Percentiles rank a stretch among this genome's conserved stretches.
Conservation (phyloP, 768 basidiomycete genomes). For the Porphyrellus cyaneotinctus region DNA sequence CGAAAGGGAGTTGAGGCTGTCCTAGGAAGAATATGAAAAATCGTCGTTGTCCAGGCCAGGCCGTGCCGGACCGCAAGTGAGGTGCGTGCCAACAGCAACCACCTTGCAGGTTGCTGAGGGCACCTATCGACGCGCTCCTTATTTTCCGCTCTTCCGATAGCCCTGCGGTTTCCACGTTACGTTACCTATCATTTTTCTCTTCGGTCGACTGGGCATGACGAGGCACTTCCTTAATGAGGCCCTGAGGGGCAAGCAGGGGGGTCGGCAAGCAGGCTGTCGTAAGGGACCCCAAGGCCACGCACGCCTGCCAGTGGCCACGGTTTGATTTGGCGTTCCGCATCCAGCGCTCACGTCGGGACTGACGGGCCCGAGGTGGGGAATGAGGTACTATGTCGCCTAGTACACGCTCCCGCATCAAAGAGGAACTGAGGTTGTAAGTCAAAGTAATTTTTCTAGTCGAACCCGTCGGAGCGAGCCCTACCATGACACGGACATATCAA, state of each 20-base stretch:
- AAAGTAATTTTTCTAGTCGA: not conserved
- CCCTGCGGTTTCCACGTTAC: conserved; percentile 24
- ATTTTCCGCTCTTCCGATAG: conserved; percentile 20
- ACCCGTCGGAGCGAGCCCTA: not conserved
- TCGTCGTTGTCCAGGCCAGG: conserved; percentile 1
- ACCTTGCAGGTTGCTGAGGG: conserved; percentile 8
- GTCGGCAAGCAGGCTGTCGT: conserved; percentile 22
- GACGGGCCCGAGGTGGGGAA: not conserved
- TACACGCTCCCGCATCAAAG: not conserved
- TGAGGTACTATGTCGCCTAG: not conserved
- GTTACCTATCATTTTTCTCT: conserved; percentile 16
- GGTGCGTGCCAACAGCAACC: conserved; percentile 14
- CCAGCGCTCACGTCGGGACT: not conserved
- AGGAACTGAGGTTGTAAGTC: not conserved
- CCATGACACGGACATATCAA: not conserved
- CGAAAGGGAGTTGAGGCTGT: conserved; percentile 16
- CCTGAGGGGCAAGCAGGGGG: not conserved
- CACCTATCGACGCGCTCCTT: conserved; percentile 6
- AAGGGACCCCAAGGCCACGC: conserved; percentile 14
- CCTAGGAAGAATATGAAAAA: conserved; percentile 21
- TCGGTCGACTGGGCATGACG: conserved; percentile 3
- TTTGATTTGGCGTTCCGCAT: not conserved
- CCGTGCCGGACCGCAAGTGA: conserved; percentile 16
- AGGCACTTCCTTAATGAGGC: conserved; percentile 11
- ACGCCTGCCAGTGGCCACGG: not conserved